Base-by-base conservation (phyloP, 2,329 filamentous ascomycete genomes). In the Hawksworthiomyces lignivorus region DNA sequence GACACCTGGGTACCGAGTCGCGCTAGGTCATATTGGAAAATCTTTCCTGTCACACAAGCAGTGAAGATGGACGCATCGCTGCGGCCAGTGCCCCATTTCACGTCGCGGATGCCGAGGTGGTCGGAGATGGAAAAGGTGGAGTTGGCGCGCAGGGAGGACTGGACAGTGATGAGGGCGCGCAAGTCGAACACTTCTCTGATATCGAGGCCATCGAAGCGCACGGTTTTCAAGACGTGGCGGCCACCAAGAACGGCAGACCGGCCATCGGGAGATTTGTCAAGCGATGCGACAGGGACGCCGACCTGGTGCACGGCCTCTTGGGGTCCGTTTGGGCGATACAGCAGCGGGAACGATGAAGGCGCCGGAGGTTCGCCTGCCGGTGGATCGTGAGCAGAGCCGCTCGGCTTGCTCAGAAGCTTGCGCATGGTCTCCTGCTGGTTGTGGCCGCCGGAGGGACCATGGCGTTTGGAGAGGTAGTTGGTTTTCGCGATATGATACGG, bases 81-180 rank as follows among this genome's bases (percentile, higher is more conserved):
- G 22, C 72, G 66, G 18, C 56, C 56, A 1, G 54, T 63, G 7
- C 65, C 65, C 69, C 77, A 77, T 54, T 75, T 77, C 37, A 78
- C 75, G 47, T 80, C 75, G 50, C 73, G 72, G 48, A 82, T 80
- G 27, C 77, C 79, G 36, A 82, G 64, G 56, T 81, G 77, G 46
- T 82, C 77, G 36, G 65, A 55, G 7, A 59, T 58, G 1, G 65
- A 60, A n/a, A 57, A 55, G 2, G 56, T 48, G 3, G 57, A 60
- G 37, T 60, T 67, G 6, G 60, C 59, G 39, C 68, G 67, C 34
- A 63, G 61, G 20, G 69, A 59, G 5, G 64, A 56, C 36, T 75
- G 70, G 10, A 69, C 62, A 12, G 65, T 48, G 44, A 82, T 78
- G 15, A 70, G 63, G 12, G 72, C 64, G 42, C 77, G 71, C 44